A percentile compares a stretch with the other conserved stretches of the same genome.
Conservation (phyloP, 257 asterid genomes). For the Coffea eugenioides region DNA sequence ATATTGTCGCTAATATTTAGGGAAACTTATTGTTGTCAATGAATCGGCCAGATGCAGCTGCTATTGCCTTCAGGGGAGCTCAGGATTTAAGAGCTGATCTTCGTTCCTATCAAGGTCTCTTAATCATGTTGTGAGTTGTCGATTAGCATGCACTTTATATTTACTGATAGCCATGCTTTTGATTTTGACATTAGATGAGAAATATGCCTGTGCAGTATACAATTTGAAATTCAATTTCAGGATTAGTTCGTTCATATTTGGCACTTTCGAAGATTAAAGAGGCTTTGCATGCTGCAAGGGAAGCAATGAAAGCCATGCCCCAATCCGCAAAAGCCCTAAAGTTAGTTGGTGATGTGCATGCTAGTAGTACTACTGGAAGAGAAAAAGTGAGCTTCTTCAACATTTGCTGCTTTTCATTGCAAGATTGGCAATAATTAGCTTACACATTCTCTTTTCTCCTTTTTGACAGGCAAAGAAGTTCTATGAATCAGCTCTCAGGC, state of each 20-base stretch:
- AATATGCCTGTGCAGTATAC: not conserved
- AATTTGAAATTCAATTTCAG: conserved; percentile 39
- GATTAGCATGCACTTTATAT: not conserved
- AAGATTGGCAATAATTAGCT: not conserved
- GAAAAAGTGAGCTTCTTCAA: conserved; percentile 54
- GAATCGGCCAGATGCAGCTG: conserved; percentile 94
- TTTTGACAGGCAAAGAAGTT: conserved; percentile 81
- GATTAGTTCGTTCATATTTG: conserved; percentile 86
- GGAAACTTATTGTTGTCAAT: conserved; percentile 82
- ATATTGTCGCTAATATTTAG: conserved; percentile 37
- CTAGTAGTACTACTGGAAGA: conserved; percentile 83
- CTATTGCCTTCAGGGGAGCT: conserved; percentile 75
- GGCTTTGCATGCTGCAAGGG: conserved; percentile 91
- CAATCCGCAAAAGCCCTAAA: conserved; percentile 95
- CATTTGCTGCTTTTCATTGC: not conserved
- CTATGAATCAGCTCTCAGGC: conserved; percentile 94
- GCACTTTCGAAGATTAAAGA: conserved; percentile 86
- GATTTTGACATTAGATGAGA: conserved; percentile 1
- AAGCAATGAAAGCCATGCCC: conserved; percentile 99
- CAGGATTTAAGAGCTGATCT: conserved; percentile 97
- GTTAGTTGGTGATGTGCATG: conserved; percentile 98
- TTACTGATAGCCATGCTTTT: not conserved
- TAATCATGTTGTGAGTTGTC: not conserved
- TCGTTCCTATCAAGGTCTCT: conserved; percentile 92
- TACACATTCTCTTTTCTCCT: not conserved